phyloP scores from a whole-genome alignment of 495 filamentous ascomycete genomes.

The Trichoderma gamsii region DNA sequence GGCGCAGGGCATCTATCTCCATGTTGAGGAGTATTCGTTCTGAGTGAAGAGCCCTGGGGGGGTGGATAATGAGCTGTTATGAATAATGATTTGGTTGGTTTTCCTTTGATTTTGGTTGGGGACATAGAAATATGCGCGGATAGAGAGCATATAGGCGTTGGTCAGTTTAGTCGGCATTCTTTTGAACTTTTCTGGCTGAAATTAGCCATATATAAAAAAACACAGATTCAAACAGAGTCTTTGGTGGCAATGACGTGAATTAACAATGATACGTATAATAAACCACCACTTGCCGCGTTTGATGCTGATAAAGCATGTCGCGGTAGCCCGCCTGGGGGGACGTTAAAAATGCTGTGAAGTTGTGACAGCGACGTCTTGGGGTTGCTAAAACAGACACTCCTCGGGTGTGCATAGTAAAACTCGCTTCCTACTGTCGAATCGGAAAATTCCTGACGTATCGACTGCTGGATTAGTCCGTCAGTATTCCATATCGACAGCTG shows the following conservation, averaged over 20 bases:
- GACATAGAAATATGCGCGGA: neutral
- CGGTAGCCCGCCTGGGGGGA: too few relatives aligned
- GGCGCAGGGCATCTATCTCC: slow-evolving; percentile 62
- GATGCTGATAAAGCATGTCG: too few relatives aligned
- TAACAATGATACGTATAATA: neutral
- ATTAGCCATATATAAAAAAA: neutral
- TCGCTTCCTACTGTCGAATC: too few relatives aligned
- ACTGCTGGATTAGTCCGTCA: slow-evolving; percentile 59
- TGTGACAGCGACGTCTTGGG: too few relatives aligned
- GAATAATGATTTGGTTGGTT: neutral
- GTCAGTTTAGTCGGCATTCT: neutral
- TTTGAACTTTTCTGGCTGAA: neutral
- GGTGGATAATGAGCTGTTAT: neutral
- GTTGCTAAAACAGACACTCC: too few relatives aligned
- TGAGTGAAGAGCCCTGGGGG: slow-evolving; percentile 16
- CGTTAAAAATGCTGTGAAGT: too few relatives aligned
- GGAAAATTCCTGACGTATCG: slow-evolving; percentile 58
- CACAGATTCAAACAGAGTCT: neutral
- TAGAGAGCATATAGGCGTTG: neutral
- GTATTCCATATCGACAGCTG: slow-evolving; percentile 67
- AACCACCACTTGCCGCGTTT: too few relatives aligned
- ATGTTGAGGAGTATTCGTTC: slow-evolving; percentile 46
- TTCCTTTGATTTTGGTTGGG: too few relatives aligned
- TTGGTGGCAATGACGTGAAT: neutral
- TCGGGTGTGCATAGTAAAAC: too few relatives aligned